Percentiles rank a stretch among this genome's conserved stretches.
Conservation (phyloP, 164 flowering plant species). For the Magnolia sinica region DNA sequence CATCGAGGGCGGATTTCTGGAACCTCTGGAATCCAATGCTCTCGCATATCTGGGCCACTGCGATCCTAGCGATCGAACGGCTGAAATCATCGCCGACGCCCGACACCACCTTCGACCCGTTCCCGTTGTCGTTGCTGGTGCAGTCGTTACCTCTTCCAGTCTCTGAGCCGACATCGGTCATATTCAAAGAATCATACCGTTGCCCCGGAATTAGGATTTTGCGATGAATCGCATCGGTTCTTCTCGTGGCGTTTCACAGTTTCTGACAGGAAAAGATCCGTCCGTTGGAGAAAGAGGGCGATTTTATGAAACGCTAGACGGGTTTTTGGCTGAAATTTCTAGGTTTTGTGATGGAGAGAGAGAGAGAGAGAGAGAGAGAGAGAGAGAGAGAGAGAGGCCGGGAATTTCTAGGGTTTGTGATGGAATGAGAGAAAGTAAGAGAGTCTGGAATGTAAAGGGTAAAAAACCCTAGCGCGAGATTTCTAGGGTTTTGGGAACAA, state of each 20-base stretch:
- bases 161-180: constrained; percentile 76
- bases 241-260: not conserved
- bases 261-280: not conserved
- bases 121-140: constrained; percentile 16
- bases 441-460: not conserved
- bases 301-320: not conserved
- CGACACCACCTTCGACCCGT: not conserved
- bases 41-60: constrained; percentile 78
- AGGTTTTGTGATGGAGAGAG: not conserved
- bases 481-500: not conserved
- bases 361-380: not conserved
- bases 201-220: constrained; percentile 6
- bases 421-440: not conserved
- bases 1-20: constrained; percentile 64
- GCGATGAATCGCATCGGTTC: not conserved
- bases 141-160: constrained; percentile 20
- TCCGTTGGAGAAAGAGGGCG: not conserved
- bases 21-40: constrained; percentile 58
- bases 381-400: not conserved
- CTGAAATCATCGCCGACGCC: constrained; percentile 44
- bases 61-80: constrained; percentile 55
- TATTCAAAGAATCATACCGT: constrained; percentile 62
- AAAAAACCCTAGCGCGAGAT: not conserved
- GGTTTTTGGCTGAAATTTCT: not conserved
- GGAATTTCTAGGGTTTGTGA: not conserved